Conservation (phyloP, 1,284 basidiomycete genomes). For the Cutaneotrichosporon sp. region DNA sequence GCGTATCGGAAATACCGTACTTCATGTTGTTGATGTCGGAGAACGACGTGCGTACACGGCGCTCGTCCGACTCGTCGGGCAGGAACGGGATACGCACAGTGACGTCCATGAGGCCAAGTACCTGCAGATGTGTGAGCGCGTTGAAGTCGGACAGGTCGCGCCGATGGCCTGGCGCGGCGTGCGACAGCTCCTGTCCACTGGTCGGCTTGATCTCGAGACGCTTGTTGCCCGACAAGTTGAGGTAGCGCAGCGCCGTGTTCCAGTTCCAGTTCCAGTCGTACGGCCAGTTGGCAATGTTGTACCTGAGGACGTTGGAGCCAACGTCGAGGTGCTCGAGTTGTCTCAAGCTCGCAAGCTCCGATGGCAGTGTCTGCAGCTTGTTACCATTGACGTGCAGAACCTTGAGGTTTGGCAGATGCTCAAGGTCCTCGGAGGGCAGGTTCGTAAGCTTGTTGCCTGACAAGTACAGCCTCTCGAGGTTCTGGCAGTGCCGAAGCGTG, state of each 20-base stretch:
- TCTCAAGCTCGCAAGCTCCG: slow-evolving; percentile 78
- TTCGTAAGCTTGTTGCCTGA: slow-evolving; percentile 89
- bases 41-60: slow-evolving; percentile 85
- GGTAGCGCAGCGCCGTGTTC: slow-evolving; percentile 86
- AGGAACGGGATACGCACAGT: slow-evolving; percentile 78
- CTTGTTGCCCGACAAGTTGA: slow-evolving; percentile 82
- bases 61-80: slow-evolving; percentile 86
- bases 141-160: slow-evolving; percentile 74
- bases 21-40: slow-evolving; percentile 89
- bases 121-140: slow-evolving; percentile 71
- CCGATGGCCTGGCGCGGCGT: slow-evolving; percentile 27
- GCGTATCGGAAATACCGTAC: slow-evolving; percentile 94
- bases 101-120: slow-evolving; percentile 96
- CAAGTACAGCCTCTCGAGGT: slow-evolving; percentile 81
- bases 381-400: slow-evolving; percentile 91
- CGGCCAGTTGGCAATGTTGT: slow-evolving; percentile 98
- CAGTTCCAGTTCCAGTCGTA: slow-evolving; percentile 99
- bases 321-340: slow-evolving; percentile 82
- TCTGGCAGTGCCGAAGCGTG: slow-evolving; percentile 65
- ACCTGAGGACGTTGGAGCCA: slow-evolving; percentile 90
- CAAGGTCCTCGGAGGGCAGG: slow-evolving; percentile 82
- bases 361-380: slow-evolving; percentile 83
- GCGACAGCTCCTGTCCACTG: slow-evolving; percentile 48
- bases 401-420: slow-evolving; percentile 60
- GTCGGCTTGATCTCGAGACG: slow-evolving; percentile 78